These are phyloP conservation scores for Phytophthora meadii DNA, from an alignment of 352 stramenopile genomes.

Conservation along the genomic window DNA sequence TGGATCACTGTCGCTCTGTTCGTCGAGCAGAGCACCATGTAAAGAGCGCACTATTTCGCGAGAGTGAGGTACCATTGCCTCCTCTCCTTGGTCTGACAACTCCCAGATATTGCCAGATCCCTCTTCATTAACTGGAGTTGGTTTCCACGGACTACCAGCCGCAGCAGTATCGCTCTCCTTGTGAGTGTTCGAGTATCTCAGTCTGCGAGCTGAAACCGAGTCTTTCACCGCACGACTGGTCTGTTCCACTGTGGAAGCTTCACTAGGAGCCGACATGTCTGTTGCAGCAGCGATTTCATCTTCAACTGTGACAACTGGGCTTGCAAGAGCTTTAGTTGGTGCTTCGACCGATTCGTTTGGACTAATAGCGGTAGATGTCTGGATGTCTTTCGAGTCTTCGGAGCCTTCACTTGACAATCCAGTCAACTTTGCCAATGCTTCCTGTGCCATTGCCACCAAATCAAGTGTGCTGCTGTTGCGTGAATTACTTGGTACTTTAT, in stretches of 20 bases:
- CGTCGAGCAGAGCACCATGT: constrained; percentile 14
- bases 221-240: constrained; percentile 24
- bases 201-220: constrained; percentile 17
- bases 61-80: constrained; percentile 19
- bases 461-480: constrained; percentile 25
- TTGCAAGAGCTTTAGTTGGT: too few relatives aligned
- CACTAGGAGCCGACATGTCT: constrained; percentile 30
- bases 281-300: constrained; percentile 6
- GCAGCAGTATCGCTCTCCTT: background rate
- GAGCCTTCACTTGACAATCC: constrained; percentile 17
- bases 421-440: constrained; percentile 25
- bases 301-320: background rate
- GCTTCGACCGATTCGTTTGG: background rate
- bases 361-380: background rate
- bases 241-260: constrained; percentile 33
- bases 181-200: constrained; percentile 4
- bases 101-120: constrained; percentile 23
- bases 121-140: constrained; percentile 6
- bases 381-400: constrained; percentile 1
- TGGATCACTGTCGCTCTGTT: constrained; percentile 6
- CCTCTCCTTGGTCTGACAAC: constrained; percentile 2
- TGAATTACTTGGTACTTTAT: constrained; percentile 20
- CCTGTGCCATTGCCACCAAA: constrained; percentile 31
- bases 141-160: constrained; percentile 7
- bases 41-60: constrained; percentile 33